These are phyloP conservation scores for Funneliformis mosseae DNA, from an alignment of 192 early-diverging fungal genomes.

Conservation along the genomic window DNA sequence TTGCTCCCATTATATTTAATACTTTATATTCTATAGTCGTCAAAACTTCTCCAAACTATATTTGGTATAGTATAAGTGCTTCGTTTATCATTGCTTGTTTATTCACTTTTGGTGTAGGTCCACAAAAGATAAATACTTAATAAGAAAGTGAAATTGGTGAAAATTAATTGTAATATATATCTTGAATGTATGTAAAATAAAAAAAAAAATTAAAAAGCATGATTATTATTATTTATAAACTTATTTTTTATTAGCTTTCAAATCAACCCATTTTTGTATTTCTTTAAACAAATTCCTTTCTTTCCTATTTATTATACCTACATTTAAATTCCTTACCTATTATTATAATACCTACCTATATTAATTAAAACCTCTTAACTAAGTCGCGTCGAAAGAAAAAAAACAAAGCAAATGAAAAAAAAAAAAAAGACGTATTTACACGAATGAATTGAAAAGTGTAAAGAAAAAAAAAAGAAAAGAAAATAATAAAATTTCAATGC, in stretches of 20 bases:
- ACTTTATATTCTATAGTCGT: conserved; percentile 48
- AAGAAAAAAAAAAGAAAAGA: not conserved
- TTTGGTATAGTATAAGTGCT: conserved; percentile 46
- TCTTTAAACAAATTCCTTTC: not conserved
- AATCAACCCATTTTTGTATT: not conserved
- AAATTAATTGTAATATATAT: too few species aligned
- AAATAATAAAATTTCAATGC: not conserved
- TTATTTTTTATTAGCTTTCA: not conserved
- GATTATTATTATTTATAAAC: too few species aligned
- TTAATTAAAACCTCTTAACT: not conserved
- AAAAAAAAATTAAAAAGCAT: too few species aligned
- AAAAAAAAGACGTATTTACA: not conserved
- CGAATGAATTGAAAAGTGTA: not conserved
- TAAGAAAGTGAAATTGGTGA: too few species aligned
- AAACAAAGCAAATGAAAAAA: not conserved
- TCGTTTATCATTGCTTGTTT: conserved; percentile 37
- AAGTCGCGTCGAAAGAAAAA: not conserved
- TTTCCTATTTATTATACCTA: not conserved
- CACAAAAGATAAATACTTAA: not conserved
- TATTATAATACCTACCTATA: too few species aligned
- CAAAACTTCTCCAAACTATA: conserved; percentile 36
- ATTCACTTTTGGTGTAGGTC: conserved; percentile 36
- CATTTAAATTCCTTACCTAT: not conserved
- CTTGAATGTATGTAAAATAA: too few species aligned
- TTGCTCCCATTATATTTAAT: conserved; percentile 49